Evolutionary conservation across 805 yeast genomes (phyloP).

Genomic region (Starmerella powellii): DNA sequence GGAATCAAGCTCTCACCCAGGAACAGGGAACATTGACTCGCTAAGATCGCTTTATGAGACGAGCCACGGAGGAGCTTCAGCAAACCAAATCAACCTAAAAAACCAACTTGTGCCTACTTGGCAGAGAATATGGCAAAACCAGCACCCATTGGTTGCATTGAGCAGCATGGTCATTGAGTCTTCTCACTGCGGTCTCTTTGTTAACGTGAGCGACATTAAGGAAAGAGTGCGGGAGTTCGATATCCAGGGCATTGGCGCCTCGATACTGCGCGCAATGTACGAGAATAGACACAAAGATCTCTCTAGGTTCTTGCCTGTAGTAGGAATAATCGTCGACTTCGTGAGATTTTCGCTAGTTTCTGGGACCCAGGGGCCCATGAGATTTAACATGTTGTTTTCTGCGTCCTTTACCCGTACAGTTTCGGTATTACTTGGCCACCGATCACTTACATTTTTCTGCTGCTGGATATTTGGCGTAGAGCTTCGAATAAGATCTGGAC

Average conservation of each 20-base stretch:
- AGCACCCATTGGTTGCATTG: constrained; percentile 1
- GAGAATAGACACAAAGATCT: background rate
- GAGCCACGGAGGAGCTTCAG: too few relatives aligned
- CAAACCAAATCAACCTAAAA: too few relatives aligned
- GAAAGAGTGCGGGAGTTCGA: background rate
- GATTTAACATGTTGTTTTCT: background rate
- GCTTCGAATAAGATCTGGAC: background rate
- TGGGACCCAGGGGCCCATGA: background rate
- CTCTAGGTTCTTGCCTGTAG: background rate
- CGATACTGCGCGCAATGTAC: background rate
- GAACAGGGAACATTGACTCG: too few relatives aligned
- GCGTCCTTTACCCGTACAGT: background rate
- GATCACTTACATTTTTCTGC: background rate
- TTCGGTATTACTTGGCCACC: background rate
- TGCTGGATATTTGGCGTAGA: constrained; percentile 1
- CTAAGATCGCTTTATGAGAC: too few relatives aligned
- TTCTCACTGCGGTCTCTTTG: background rate
- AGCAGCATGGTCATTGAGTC: background rate
- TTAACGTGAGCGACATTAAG: background rate
- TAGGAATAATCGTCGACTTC: constrained; percentile 1
- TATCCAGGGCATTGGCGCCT: background rate
- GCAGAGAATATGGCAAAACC: background rate
- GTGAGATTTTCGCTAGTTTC: background rate
- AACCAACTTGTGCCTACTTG: background rate
- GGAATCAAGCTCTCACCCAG: too few relatives aligned